A percentile compares a stretch with the other conserved stretches of the same genome.
Conservation (phyloP, 1,284 basidiomycete species). For the Pterulicium gracile region DNA sequence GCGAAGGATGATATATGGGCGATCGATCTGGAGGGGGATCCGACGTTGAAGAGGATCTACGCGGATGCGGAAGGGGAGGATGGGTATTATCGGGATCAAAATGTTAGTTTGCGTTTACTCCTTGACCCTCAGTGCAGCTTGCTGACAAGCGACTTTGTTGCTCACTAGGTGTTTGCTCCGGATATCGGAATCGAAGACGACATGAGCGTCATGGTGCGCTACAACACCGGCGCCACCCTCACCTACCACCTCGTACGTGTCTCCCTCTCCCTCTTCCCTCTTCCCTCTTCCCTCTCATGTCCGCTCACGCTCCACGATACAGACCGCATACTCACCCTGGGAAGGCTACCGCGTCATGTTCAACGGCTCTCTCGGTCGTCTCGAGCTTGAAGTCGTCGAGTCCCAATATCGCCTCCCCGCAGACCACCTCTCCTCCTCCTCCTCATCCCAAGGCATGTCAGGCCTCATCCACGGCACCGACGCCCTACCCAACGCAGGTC, state of each 20-base stretch:
- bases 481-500: conserved; percentile 34
- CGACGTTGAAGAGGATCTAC: conserved; percentile 34
- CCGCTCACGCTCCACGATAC: background rate
- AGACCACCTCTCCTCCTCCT: conserved; percentile 9
- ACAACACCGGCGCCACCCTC: conserved; percentile 38
- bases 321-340: conserved; percentile 32
- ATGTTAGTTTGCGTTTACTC: conserved; percentile 16
- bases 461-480: conserved; percentile 33
- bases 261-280: background rate
- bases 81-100: conserved; percentile 31
- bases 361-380: conserved; percentile 40
- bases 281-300: background rate
- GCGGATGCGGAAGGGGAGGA: conserved; percentile 32
- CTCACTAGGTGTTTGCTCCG: conserved; percentile 32
- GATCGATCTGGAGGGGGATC: conserved; percentile 35
- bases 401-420: conserved; percentile 24
- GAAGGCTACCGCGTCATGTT: conserved; percentile 45
- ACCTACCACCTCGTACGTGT: conserved; percentile 34
- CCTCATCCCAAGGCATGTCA: conserved; percentile 18
- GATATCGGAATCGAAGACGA: conserved; percentile 47
- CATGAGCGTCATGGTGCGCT: conserved; percentile 40
- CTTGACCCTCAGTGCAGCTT: background rate
- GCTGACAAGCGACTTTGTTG: background rate
- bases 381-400: conserved; percentile 45
- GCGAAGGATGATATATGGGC: conserved; percentile 40